Evolutionary conservation across 805 yeast genomes (phyloP).

Genomic region (Metschnikowia proteae): DNA sequence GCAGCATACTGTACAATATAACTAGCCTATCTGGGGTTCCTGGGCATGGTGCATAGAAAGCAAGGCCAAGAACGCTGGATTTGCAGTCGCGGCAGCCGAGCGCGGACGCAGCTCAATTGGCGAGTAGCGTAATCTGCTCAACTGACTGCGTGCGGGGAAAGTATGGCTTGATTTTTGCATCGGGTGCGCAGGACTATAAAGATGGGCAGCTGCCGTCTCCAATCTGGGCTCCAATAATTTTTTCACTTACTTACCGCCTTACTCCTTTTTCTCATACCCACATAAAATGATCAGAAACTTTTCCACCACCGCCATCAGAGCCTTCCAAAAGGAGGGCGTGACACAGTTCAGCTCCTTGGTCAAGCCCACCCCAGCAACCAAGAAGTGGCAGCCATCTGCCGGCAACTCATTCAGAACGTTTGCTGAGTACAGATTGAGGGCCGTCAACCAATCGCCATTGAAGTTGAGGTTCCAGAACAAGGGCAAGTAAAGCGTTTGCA

Average conservation of each 20-base stretch:
- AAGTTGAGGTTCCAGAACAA: constrained; percentile 19
- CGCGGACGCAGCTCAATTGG: not conserved
- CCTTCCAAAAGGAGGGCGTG: constrained; percentile 30
- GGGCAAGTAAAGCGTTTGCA: constrained; percentile 1
- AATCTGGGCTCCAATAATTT: not conserved
- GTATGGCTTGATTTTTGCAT: constrained; percentile 2
- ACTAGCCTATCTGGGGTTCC: too few relatives aligned
- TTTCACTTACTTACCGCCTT: not conserved
- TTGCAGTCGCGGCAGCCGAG: constrained; percentile 1
- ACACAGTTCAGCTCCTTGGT: constrained; percentile 24
- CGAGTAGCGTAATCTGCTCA: not conserved
- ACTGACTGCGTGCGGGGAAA: constrained; percentile 4
- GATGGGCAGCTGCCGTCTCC: not conserved
- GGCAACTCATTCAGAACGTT: constrained; percentile 41
- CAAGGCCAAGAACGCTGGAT: not conserved
- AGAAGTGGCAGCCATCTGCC: constrained; percentile 36
- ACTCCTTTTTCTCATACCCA: not conserved
- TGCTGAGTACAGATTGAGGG: constrained; percentile 44
- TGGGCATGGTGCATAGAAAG: too few relatives aligned
- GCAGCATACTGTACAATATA: too few relatives aligned
- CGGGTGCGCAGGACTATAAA: constrained; percentile 2
- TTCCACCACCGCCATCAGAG: constrained; percentile 19
- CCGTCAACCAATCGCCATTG: constrained; percentile 40
- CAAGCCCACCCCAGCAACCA: constrained; percentile 19
- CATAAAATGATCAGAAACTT: constrained; percentile 21